phyloP scores from a whole-genome alignment of 2,329 filamentous ascomycete genomes.

The Calonectria henricotiae region DNA sequence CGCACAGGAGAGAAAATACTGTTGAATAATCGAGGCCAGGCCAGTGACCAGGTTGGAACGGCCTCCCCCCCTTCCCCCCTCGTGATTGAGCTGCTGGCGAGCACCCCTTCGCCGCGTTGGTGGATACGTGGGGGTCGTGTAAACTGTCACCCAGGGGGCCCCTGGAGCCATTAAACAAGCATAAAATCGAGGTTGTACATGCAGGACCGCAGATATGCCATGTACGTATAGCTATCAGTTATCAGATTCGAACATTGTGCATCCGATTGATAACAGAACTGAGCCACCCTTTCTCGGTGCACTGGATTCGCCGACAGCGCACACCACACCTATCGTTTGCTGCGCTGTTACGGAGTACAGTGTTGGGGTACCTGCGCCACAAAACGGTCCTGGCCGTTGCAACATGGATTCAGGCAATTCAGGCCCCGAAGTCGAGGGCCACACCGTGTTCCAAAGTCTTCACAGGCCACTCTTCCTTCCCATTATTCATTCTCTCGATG shows the following conservation, averaged over 20 bases:
- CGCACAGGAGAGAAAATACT: background rate
- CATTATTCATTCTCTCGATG: background rate
- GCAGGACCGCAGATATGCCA: background rate
- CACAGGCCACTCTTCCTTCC: too few relatives aligned
- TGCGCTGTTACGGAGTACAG: background rate
- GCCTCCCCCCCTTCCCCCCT: background rate
- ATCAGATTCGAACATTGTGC: background rate
- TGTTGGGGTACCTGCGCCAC: background rate
- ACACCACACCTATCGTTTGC: background rate
- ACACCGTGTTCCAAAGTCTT: background rate
- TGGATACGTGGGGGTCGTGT: slow-evolving; percentile 6
- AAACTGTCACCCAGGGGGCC: slow-evolving; percentile 11
- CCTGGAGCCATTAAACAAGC: background rate
- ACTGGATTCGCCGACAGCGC: too few relatives aligned
- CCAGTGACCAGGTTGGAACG: background rate
- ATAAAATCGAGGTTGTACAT: background rate
- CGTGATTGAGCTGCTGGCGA: background rate
- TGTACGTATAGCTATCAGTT: background rate
- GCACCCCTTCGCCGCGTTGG: background rate
- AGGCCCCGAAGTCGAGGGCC: background rate
- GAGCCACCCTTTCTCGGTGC: too few relatives aligned
- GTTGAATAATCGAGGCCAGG: background rate
- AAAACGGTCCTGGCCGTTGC: background rate
- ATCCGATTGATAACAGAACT: background rate
- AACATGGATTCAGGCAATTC: slow-evolving; percentile 6